Percentiles rank a stretch among this genome's conserved stretches.
Evolutionary conservation across 2,329 filamentous ascomycete genomes (phyloP).

Genomic region (Penicillium sp.): DNA sequence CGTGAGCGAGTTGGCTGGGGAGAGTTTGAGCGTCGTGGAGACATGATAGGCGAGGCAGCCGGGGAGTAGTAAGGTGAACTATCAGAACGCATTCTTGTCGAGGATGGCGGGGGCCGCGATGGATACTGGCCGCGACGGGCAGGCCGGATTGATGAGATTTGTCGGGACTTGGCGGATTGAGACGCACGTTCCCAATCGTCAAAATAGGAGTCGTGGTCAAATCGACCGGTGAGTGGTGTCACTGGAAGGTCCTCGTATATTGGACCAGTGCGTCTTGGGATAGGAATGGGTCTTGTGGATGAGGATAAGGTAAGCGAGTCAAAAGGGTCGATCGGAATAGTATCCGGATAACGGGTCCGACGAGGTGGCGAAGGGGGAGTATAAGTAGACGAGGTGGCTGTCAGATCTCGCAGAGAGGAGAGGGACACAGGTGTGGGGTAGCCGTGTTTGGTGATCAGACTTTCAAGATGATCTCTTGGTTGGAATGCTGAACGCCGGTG

Average conservation of each 20-base stretch:
- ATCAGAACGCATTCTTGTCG: conserved; percentile 34
- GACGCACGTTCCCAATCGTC: conserved; percentile 30
- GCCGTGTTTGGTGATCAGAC: conserved; percentile 39
- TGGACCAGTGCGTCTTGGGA: conserved; percentile 28
- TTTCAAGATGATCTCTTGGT: conserved; percentile 37
- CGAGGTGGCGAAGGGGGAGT: conserved; percentile 30
- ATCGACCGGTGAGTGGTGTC: conserved; percentile 40
- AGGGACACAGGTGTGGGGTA: conserved; percentile 40
- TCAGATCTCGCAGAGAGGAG: conserved; percentile 39
- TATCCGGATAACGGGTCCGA: conserved; percentile 19
- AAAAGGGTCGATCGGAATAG: conserved; percentile 22
- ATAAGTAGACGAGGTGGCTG: conserved; percentile 38
- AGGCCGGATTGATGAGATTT: conserved; percentile 13
- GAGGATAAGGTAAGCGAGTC: conserved; percentile 32
- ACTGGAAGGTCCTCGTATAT: conserved; percentile 35
- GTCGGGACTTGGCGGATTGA: conserved; percentile 20
- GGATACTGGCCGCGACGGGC: conserved; percentile 16
- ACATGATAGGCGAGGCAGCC: conserved; percentile 33
- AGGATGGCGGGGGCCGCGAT: neutral
- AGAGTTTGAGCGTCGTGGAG: conserved; percentile 34
- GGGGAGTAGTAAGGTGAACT: conserved; percentile 34
- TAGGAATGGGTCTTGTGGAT: conserved; percentile 36
- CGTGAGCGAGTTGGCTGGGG: conserved; percentile 36
- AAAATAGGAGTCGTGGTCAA: conserved; percentile 37
- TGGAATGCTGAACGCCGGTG: conserved; percentile 21